These are phyloP conservation scores for Austroboletus niveus DNA, from an alignment of 1,284 basidiomycete species.

Conservation along the genomic window DNA sequence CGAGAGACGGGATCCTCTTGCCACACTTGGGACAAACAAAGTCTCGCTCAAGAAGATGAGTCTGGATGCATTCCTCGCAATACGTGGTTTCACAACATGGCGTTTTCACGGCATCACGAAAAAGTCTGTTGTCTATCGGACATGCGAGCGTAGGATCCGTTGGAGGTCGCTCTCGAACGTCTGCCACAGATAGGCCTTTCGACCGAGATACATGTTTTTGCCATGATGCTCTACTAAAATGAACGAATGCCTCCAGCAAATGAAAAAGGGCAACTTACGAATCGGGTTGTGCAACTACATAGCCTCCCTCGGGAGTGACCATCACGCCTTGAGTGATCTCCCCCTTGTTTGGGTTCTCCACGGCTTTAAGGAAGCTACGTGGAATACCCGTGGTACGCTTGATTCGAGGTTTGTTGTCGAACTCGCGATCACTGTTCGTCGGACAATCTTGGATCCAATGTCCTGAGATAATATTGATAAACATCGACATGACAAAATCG, in stretches of 20 bases:
- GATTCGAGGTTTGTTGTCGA: constrained; percentile 91
- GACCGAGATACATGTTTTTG: constrained; percentile 83
- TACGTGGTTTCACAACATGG: constrained; percentile 89
- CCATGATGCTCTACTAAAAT: constrained; percentile 73
- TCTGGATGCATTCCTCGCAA: constrained; percentile 95
- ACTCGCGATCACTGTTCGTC: constrained; percentile 94
- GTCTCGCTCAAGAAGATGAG: constrained; percentile 87
- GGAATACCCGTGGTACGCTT: constrained; percentile 99
- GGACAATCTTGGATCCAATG: constrained; percentile 99
- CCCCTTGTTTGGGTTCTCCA: constrained; percentile 80
- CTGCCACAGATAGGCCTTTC: constrained; percentile 78
- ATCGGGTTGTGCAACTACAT: constrained; percentile 93
- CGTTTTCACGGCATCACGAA: constrained; percentile 86
- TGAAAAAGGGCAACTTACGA: constrained; percentile 52
- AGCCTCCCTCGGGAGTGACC: constrained; percentile 96
- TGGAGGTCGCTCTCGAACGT: constrained; percentile 83
- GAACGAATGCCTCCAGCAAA: constrained; percentile 2
- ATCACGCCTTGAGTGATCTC: constrained; percentile 84
- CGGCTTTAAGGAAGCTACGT: constrained; percentile 94
- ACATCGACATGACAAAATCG: neutral
- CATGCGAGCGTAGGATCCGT: constrained; percentile 78
- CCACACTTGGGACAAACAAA: constrained; percentile 89
- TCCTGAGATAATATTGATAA: constrained; percentile 46
- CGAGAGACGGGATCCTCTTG: constrained; percentile 81
- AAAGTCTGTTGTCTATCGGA: constrained; percentile 86